Base-by-base conservation (phyloP, 352 stramenopile genomes). In the Phytopythium ostracodes region DNA sequence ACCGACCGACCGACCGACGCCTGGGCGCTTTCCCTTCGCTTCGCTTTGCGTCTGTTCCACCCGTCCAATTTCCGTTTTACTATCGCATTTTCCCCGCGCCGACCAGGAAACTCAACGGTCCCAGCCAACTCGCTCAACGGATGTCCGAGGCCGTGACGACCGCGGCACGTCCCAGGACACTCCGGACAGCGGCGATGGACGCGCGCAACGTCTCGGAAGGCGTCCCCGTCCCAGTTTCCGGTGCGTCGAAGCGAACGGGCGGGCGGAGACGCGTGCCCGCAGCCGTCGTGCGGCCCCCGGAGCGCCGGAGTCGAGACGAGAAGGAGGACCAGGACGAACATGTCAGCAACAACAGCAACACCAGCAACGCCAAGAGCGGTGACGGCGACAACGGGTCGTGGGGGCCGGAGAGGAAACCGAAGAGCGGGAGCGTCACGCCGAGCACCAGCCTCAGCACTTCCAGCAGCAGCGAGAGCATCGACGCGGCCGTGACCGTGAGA, bases 391-490 rank as follows among this genome's bases (percentile, higher is more conserved):
- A 2, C 33, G 33, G 8, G 22, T 4, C 10, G 43, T 50, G n/a
- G 43, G 2, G 14, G 8, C 1, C 5, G 6, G 40, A 60, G 24
- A 24, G 54, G 40, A 51, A 61, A 17, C 18, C 31, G 8, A 31
- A 11, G 40, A 42, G n/a, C 56, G 36, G 35, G 14, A 54, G 56
- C 27, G 15, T 12, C 54, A 51, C 35, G 22, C 14, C 54, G 20
- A 38, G 56, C 40, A 61, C 40, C 6, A 61, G 56, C 24, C 51
- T 57, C 1, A 61, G 47, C 35, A 42, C 35, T 20, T 60, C 46
- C 25, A 56, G 64, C 58, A 56, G 47, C 58, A 63, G 58, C 46
- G 58, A 63, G 31, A 56, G 58, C 15, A 25, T 55, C 15, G 24
- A 18, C n/a, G 44, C 14, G 20, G 14, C 49, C 11, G 27, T 25